phyloP scores from a whole-genome alignment of 192 early-diverging fungal species.

The Coemansia sp. region DNA sequence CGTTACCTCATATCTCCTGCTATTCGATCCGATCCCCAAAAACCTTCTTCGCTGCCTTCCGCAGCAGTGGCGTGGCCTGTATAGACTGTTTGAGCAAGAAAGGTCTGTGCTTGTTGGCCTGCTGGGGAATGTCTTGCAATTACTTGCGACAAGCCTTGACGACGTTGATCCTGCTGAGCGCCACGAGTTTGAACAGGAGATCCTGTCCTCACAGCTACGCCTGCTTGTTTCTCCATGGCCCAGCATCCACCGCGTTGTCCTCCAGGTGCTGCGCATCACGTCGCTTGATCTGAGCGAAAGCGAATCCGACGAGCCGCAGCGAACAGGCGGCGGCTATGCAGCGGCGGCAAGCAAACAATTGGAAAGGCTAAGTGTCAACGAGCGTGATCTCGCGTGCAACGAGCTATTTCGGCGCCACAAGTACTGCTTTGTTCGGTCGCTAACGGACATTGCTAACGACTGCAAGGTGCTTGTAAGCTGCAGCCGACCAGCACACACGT shows the following conservation, averaged over 20 bases:
- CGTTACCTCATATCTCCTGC: constrained; percentile 37
- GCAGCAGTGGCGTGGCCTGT: constrained; percentile 11
- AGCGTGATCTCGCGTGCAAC: constrained; percentile 40
- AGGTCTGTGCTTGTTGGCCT: constrained; percentile 12
- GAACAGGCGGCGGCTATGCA: not conserved
- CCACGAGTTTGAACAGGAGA: constrained; percentile 25
- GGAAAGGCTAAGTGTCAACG: constrained; percentile 14
- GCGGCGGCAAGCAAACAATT: not conserved
- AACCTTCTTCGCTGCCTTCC: constrained; percentile 20
- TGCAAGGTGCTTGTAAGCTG: constrained; percentile 41
- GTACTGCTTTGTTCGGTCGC: constrained; percentile 18
- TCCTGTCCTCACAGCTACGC: constrained; percentile 23
- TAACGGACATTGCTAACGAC: constrained; percentile 30
- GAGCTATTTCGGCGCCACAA: constrained; percentile 36
- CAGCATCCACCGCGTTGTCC: constrained; percentile 13
- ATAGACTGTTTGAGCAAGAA: constrained; percentile 20
- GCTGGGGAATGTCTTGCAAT: constrained; percentile 23
- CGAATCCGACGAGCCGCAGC: not conserved
- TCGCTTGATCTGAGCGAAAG: constrained; percentile 14
- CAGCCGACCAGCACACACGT: constrained; percentile 37
- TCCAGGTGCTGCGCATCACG: constrained; percentile 23
- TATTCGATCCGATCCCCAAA: constrained; percentile 35
- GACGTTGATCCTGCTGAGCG: constrained; percentile 19
- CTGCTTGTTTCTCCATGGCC: constrained; percentile 32
- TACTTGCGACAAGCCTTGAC: constrained; percentile 19